These are phyloP conservation scores for Simplicillium aogashimaense DNA, from an alignment of 2,329 filamentous ascomycete genomes.

Conservation along the genomic window DNA sequence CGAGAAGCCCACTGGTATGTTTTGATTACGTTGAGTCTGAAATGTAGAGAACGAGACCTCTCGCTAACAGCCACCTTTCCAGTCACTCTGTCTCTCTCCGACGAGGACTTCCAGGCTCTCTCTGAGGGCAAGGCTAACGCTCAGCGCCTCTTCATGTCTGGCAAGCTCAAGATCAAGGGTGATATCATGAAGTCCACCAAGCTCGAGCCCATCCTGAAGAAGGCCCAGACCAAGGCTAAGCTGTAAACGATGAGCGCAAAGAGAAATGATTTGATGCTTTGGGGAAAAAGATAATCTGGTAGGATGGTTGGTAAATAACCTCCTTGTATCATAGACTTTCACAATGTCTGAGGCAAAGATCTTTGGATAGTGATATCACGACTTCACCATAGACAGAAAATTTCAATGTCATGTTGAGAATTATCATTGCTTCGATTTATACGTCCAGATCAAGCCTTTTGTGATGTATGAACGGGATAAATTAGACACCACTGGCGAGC, in stretches of 20 bases:
- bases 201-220: constrained; percentile 86
- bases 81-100: constrained; percentile 82
- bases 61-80: not conserved
- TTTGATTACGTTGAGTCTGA: not conserved
- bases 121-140: constrained; percentile 84
- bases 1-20: constrained; percentile 73
- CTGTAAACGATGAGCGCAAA: constrained; percentile 39
- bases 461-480: no score
- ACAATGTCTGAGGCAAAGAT: no score
- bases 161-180: constrained; percentile 96
- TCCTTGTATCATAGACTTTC: no score
- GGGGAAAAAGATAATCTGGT: no score
- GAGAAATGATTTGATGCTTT: no score
- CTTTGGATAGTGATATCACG: no score
- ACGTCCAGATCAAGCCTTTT: not conserved
- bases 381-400: no score
- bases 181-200: constrained; percentile 98
- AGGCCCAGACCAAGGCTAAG: constrained; percentile 77
- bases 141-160: constrained; percentile 94
- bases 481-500: constrained; percentile 12
- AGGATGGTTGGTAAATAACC: no score
- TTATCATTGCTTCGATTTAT: no score
- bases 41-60: constrained; percentile 4
- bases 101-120: constrained; percentile 78
- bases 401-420: no score